Percentiles rank a stretch among this genome's conserved stretches.
These are phyloP conservation scores for Obelidium mucronatum DNA, from an alignment of 192 early-diverging fungal species.

Conservation along the genomic window DNA sequence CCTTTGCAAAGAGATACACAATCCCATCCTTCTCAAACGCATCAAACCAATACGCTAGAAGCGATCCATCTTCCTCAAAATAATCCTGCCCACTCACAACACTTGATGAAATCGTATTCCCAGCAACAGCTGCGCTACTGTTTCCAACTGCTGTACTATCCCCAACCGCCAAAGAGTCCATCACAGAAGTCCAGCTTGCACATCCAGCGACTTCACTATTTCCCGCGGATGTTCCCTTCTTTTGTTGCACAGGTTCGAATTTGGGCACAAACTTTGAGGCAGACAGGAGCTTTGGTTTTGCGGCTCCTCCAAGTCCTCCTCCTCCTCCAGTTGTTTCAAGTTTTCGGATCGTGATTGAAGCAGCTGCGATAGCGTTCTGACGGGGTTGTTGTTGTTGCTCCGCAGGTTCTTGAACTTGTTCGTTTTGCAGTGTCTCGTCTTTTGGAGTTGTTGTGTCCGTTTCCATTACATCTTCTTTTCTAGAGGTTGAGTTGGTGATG, in stretches of 20 bases:
- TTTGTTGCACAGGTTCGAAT: background rate
- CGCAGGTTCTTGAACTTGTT: too few relatives aligned
- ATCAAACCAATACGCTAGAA: conserved; percentile 93
- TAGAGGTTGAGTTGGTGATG: background rate
- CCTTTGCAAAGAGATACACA: conserved; percentile 95
- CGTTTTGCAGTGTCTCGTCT: background rate
- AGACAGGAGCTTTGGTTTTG: background rate
- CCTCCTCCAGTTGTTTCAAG: conserved; percentile 8
- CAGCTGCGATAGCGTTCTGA: background rate
- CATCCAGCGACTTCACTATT: conserved; percentile 43
- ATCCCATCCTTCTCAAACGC: conserved; percentile 81
- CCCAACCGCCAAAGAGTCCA: conserved; percentile 39
- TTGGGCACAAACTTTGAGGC: conserved; percentile 39
- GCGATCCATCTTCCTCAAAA: conserved; percentile 58
- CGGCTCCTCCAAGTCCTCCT: background rate
- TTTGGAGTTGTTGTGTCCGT: background rate
- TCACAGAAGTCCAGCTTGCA: conserved; percentile 47
- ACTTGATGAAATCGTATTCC: too few relatives aligned
- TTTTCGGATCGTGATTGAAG: conserved; percentile 3
- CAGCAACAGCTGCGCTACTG: background rate
- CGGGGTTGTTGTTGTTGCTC: background rate
- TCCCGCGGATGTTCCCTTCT: background rate
- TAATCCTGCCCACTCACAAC: conserved; percentile 1
- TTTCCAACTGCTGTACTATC: conserved; percentile 4
- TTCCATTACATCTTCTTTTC: background rate